These are phyloP conservation scores for Ceratobasidium sp. DNA, from an alignment of 1,284 basidiomycete genomes.

Conservation along the genomic window DNA sequence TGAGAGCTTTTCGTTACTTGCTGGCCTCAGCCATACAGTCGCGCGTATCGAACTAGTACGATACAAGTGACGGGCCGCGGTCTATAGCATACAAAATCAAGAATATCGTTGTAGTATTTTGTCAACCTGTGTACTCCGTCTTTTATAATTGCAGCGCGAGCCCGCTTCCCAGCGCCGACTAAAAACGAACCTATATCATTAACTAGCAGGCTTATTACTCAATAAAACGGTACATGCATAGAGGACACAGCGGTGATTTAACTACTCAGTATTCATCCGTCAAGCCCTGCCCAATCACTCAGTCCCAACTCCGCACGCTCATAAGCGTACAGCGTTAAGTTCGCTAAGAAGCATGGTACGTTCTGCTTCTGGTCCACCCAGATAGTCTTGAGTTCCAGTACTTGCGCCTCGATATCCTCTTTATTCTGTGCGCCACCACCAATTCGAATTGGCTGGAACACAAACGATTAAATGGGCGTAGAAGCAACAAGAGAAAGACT, in stretches of 20 bases:
- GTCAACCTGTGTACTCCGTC: too few species aligned
- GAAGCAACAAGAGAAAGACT: too few species aligned
- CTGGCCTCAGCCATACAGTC: too few species aligned
- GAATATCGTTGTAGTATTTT: too few species aligned
- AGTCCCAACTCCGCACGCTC: constrained; percentile 47
- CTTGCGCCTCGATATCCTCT: constrained; percentile 37
- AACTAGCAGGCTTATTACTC: not conserved
- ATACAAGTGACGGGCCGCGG: too few species aligned
- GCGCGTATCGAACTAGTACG: too few species aligned
- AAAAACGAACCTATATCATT: too few species aligned
- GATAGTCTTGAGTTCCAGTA: constrained; percentile 47
- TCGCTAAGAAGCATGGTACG: constrained; percentile 51
- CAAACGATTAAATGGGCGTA: too few species aligned
- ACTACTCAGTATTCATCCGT: constrained; percentile 11
- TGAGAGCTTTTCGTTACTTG: too few species aligned
- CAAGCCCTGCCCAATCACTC: constrained; percentile 45
- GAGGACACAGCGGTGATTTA: not conserved
- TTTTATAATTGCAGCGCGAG: too few species aligned
- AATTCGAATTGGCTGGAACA: constrained; percentile 35
- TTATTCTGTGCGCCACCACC: constrained; percentile 37
- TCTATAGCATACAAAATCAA: too few species aligned
- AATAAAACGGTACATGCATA: not conserved
- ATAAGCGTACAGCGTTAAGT: constrained; percentile 49
- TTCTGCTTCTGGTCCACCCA: constrained; percentile 50
- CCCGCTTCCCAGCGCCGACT: too few species aligned